Percentiles rank a stretch among this genome's conserved stretches.
phyloP scores from a whole-genome alignment of 345 rosid genomes.

The Noccaea caerulescens region DNA sequence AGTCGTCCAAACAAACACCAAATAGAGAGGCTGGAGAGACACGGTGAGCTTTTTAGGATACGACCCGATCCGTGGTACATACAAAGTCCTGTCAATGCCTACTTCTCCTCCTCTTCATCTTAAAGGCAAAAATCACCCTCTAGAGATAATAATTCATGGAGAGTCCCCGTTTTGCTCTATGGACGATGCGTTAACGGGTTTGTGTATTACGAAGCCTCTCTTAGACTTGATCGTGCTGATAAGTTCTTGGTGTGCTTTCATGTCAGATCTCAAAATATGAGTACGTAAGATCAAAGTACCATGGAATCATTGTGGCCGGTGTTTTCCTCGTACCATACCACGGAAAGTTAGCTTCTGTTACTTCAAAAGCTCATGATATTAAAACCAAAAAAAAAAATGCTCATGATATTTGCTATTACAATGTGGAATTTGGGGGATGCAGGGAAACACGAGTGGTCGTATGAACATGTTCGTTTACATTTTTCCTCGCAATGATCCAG shows the following conservation, averaged over 20 bases:
- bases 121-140: neutral
- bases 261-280: neutral
- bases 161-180: neutral
- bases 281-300: neutral
- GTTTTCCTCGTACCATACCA: no score
- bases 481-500: neutral
- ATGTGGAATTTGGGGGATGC: no score
- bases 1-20: no score
- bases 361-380: no score
- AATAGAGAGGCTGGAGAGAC: no score
- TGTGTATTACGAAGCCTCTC: neutral
- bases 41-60: no score
- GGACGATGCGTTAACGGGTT: neutral
- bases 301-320: neutral
- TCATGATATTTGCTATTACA: no score
- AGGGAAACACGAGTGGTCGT: slow-evolving; percentile 4
- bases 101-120: neutral
- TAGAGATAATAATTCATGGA: neutral
- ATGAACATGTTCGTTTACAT: neutral
- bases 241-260: neutral
- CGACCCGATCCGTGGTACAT: neutral
- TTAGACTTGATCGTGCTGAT: neutral
- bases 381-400: no score
- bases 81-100: neutral
- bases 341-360: neutral